These are phyloP conservation scores for Colletotrichum tofieldiae DNA, from an alignment of 2,329 filamentous ascomycete genomes.

Conservation along the genomic window DNA sequence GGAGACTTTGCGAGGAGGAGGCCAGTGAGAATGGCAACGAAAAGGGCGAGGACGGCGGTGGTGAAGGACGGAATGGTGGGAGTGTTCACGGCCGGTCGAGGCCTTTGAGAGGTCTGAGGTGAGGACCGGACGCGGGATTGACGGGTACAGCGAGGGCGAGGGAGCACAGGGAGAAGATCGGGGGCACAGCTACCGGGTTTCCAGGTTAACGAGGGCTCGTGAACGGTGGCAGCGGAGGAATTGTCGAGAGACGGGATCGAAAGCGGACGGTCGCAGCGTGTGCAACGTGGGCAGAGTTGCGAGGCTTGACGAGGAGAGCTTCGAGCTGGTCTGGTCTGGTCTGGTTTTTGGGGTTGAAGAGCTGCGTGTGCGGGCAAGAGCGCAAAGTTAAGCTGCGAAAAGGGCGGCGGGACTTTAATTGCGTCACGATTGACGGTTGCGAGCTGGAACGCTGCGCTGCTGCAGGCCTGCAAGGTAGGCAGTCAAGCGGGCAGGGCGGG, in stretches of 20 bases:
- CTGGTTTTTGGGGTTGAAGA: neutral
- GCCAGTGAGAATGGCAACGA: constrained; percentile 25
- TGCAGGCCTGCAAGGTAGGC: constrained; percentile 1
- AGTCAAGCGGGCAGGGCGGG: neutral
- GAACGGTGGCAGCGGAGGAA: neutral
- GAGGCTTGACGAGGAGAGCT: neutral
- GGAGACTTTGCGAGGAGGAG: constrained; percentile 4
- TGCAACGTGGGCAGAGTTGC: neutral
- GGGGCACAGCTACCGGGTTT: constrained; percentile 11
- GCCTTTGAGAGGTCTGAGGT: constrained; percentile 7
- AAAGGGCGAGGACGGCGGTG: constrained; percentile 28
- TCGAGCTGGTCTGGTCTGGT: constrained; percentile 9
- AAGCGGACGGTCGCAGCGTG: neutral
- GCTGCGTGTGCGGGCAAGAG: constrained; percentile 16
- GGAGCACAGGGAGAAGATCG: constrained; percentile 10
- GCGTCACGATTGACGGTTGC: constrained; percentile 40
- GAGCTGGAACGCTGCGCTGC: constrained; percentile 11
- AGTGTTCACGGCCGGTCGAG: constrained; percentile 21
- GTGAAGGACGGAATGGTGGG: constrained; percentile 37
- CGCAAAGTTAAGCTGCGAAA: constrained; percentile 16
- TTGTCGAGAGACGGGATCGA: constrained; percentile 2
- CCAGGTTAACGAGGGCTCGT: constrained; percentile 1
- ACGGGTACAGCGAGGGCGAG: constrained; percentile 20
- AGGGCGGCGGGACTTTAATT: constrained; percentile 39
- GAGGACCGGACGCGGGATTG: constrained; percentile 18